These are phyloP conservation scores for Tagetes erecta DNA, from an alignment of 129 eudicot species.

Conservation along the genomic window DNA sequence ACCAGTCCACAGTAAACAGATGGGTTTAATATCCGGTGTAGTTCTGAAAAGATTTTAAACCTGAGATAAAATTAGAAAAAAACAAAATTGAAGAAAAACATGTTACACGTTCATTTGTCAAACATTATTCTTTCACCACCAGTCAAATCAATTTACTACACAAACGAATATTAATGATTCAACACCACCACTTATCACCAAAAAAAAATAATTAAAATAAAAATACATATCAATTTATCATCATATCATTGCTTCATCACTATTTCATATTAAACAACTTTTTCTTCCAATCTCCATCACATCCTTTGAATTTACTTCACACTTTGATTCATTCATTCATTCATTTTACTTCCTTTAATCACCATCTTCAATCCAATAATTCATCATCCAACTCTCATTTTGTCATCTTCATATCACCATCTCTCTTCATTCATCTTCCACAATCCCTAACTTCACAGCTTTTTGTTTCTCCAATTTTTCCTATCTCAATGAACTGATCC, in stretches of 20 bases:
- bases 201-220: conserved; percentile 11
- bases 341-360: conserved; percentile 1
- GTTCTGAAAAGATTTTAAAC: background rate
- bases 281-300: conserved; percentile 7
- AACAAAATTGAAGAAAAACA: background rate
- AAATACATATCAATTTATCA: too few relatives aligned
- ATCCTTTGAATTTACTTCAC: conserved; percentile 27
- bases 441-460: conserved; percentile 5
- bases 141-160: conserved; percentile 14
- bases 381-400: conserved; percentile 3
- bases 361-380: conserved; percentile 32
- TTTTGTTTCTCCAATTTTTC: conserved; percentile 10
- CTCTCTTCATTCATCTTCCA: conserved; percentile 1
- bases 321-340: background rate
- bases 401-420: conserved; percentile 10
- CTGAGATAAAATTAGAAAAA: background rate
- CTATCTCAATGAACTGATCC: conserved; percentile 28
- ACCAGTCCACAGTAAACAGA: too few relatives aligned
- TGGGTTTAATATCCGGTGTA: too few relatives aligned
- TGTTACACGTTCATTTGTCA: conserved; percentile 19
- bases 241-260: conserved; percentile 38
- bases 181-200: conserved; percentile 26
- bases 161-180: conserved; percentile 20
- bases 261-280: conserved; percentile 18
- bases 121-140: conserved; percentile 21